Conservation (phyloP, 2,329 filamentous ascomycete species). For the Penicillium nordicum region DNA sequence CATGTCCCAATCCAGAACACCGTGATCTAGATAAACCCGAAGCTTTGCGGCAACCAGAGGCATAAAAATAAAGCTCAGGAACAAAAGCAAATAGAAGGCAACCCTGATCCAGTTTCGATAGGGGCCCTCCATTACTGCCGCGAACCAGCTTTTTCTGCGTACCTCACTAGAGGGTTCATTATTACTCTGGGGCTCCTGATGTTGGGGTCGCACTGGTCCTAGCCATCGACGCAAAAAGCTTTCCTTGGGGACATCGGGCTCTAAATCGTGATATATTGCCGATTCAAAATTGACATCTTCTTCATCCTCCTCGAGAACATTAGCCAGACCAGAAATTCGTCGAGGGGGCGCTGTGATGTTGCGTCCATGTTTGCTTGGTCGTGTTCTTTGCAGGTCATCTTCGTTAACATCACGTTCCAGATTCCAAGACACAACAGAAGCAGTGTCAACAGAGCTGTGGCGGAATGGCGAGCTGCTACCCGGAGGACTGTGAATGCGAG, state of each 20-base stretch:
- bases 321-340: slow-evolving; percentile 33
- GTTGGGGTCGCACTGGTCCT: neutral
- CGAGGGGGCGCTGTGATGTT: slow-evolving; percentile 39
- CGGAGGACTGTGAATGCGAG: slow-evolving; percentile 8
- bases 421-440: slow-evolving; percentile 34
- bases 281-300: slow-evolving; percentile 11
- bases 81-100: slow-evolving; percentile 7
- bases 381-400: slow-evolving; percentile 35
- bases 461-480: slow-evolving; percentile 22
- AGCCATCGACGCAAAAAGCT: slow-evolving; percentile 8
- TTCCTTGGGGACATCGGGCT: neutral
- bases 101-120: slow-evolving; percentile 11
- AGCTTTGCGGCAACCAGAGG: slow-evolving; percentile 15
- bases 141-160: neutral
- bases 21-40: slow-evolving; percentile 12
- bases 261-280: neutral
- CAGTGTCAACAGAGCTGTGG: slow-evolving; percentile 30
- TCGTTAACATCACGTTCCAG: slow-evolving; percentile 38
- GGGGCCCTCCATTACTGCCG: neutral
- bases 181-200: neutral
- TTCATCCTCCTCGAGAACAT: slow-evolving; percentile 30
- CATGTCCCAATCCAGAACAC: slow-evolving; percentile 2
- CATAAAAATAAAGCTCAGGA: slow-evolving; percentile 12
- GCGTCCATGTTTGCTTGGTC: slow-evolving; percentile 26
- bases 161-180: neutral